Conservation (phyloP, 768 basidiomycete species). For the Russula compacta region DNA sequence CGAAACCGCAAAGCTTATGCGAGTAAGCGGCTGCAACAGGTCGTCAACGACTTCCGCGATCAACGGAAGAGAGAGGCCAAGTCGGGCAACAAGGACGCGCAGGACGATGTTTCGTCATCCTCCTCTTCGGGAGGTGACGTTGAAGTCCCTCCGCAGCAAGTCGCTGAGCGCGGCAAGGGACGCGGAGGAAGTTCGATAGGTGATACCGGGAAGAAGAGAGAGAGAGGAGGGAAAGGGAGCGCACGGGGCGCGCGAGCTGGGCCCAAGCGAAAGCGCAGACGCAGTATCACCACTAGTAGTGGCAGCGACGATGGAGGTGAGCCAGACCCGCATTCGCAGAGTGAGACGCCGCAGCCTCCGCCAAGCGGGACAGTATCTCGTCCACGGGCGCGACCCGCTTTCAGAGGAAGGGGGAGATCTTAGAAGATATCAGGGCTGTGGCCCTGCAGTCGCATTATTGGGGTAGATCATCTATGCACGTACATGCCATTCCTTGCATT, state of each 20-base stretch:
- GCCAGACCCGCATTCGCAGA: neutral
- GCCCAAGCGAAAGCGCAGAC: constrained; percentile 15
- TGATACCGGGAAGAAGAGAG: neutral
- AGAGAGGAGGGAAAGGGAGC: constrained; percentile 8
- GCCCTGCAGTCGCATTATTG: too few species aligned
- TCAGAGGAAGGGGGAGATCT: neutral
- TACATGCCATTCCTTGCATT: too few species aligned
- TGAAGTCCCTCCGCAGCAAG: neutral
- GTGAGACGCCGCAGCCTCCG: constrained; percentile 24
- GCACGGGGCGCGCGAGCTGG: constrained; percentile 10
- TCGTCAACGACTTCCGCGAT: constrained; percentile 73
- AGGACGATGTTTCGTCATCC: neutral
- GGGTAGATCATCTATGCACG: too few species aligned
- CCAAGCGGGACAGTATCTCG: constrained; percentile 4
- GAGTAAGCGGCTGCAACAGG: constrained; percentile 80
- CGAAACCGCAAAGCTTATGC: constrained; percentile 73
- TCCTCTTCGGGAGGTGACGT: neutral
- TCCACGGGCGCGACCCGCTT: constrained; percentile 10
- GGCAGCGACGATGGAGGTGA: neutral
- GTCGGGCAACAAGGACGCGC: neutral
- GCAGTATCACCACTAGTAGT: constrained; percentile 16
- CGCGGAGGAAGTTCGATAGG: neutral
- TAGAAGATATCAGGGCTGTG: neutral
- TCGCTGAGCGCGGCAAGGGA: neutral
- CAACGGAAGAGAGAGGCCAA: constrained; percentile 26